Percentiles rank a stretch among this genome's conserved stretches.
These are phyloP conservation scores for Yarrowia sp. DNA, from an alignment of 805 yeast genomes.

Conservation along the genomic window DNA sequence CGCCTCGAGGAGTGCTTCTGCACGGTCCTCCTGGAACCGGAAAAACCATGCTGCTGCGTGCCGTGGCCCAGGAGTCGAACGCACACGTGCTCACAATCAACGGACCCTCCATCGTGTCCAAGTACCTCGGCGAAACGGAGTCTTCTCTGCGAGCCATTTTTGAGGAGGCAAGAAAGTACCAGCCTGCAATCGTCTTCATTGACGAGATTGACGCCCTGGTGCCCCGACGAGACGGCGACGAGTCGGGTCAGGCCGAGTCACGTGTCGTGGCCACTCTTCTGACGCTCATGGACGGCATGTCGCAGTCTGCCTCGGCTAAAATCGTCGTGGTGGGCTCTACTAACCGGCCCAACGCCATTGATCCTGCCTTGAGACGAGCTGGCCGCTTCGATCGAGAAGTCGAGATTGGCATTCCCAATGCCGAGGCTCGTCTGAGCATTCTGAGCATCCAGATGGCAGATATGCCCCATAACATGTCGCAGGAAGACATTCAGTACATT, in stretches of 20 bases:
- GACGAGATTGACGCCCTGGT: conserved; percentile 95
- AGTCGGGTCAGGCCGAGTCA: conserved; percentile 87
- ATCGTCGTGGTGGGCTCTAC: conserved; percentile 98
- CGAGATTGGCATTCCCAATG: conserved; percentile 94
- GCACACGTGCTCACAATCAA: conserved; percentile 87
- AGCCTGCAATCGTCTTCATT: conserved; percentile 85
- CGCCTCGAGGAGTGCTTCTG: conserved; percentile 90
- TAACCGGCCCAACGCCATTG: conserved; percentile 83
- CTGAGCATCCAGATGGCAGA: conserved; percentile 64
- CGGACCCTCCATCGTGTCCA: conserved; percentile 91
- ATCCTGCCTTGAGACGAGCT: conserved; percentile 83
- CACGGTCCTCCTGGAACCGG: conserved; percentile 99
- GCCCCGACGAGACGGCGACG: conserved; percentile 83
- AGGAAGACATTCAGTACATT: conserved; percentile 63
- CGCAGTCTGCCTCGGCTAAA: conserved; percentile 89
- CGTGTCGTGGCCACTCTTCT: conserved; percentile 88
- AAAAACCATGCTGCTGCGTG: conserved; percentile 83
- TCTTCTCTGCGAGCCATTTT: conserved; percentile 80
- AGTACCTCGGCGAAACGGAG: conserved; percentile 94
- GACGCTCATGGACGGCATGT: conserved; percentile 99
- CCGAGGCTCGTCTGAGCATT: conserved; percentile 91
- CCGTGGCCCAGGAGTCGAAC: conserved; percentile 75
- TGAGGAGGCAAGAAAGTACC: conserved; percentile 81
- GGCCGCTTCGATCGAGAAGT: conserved; percentile 89
- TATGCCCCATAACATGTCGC: conserved; percentile 64